phyloP scores from a whole-genome alignment of 2,329 filamentous ascomycete genomes.

The Daldinia sp. region DNA sequence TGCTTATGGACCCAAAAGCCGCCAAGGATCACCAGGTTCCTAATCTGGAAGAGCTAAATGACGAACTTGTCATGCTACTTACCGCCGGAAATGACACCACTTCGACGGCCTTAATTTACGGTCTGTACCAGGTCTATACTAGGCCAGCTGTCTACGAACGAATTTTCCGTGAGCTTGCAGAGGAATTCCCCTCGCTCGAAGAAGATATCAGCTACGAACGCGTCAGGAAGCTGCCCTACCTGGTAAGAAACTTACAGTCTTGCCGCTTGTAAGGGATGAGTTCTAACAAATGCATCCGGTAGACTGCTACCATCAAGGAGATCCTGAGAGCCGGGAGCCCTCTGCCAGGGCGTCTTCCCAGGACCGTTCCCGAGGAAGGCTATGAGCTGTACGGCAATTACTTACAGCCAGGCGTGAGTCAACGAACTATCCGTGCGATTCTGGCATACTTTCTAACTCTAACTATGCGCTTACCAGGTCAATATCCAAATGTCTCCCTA shows the following conservation, averaged over 20 bases:
- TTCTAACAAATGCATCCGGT: not conserved
- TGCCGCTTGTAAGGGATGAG: too few species aligned
- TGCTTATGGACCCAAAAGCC: slow-evolving; percentile 11
- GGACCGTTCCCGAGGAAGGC: slow-evolving; percentile 4
- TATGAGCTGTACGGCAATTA: slow-evolving; percentile 8
- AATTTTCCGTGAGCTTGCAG: slow-evolving; percentile 2
- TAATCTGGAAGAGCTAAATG: slow-evolving; percentile 1
- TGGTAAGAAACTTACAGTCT: not conserved
- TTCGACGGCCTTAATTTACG: slow-evolving; percentile 2
- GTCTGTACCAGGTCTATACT: slow-evolving; percentile 8
- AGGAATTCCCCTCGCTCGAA: slow-evolving; percentile 6
- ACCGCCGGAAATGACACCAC: slow-evolving; percentile 10
- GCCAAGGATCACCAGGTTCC: slow-evolving; percentile 9
- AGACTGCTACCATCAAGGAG: slow-evolving; percentile 12
- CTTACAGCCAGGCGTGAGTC: slow-evolving; percentile 5
- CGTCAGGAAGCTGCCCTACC: slow-evolving; percentile 2
- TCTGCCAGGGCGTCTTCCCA: slow-evolving; percentile 7
- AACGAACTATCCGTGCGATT: not conserved
- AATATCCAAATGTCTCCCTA: slow-evolving; percentile 10
- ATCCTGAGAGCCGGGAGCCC: slow-evolving; percentile 2
- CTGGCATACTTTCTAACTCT: not conserved
- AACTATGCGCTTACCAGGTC: not conserved
- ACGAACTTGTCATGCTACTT: slow-evolving; percentile 11
- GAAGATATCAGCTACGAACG: slow-evolving; percentile 12
- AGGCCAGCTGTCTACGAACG: not conserved